Evolutionary conservation across 352 stramenopile species (phyloP), one percentile per base, ranked within the genome.

Genomic region (Globisporangium splendens): DNA sequence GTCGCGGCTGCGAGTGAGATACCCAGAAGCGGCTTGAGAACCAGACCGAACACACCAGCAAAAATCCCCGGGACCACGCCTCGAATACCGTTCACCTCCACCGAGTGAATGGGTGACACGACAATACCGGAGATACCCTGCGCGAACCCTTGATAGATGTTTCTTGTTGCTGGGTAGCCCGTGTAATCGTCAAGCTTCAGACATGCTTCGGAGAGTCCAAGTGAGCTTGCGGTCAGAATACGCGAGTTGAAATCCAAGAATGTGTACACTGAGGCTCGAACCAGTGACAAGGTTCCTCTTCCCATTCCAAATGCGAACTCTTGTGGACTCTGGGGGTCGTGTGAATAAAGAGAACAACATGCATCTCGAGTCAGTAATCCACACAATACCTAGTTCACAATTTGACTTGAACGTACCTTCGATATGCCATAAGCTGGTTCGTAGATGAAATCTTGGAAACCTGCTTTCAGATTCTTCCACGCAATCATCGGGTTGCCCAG

Each of bases 121-220:
- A 93, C 84, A 10, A 96, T 65, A 35, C 86, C 86, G 1, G 86
- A 94, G 21, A 93, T 81, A 28, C 86, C 84, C 62, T 96, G 86
- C 13, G 86, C 86, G 14, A 96, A 79, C 10, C 83, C 86, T 59
- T 96, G 86, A 51, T 94, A 96, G 35, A 96, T 91, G 61, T 93
- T 91, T 13, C 82, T 77, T 8, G 86, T 92, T 6, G 84, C 81
- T 5, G 81, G 81, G 41, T 96, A 96, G 8, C 84, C 86, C 7
- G 86, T 94, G 68, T 96, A 96, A 68, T 92, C 84, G 48, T 96
- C 86, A 47, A 96, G 54, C 61, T 93, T 93, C 41, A 93, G 63
- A 52, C 86, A 96, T 2, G 86, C 86, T 54, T 96, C 86, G 0
- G 86, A 91, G 7, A 96, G 63, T 20, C 86, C 86, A 1, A 96